These are phyloP conservation scores for Didymellaceae sp. DNA, from an alignment of 2,329 filamentous ascomycete genomes.

Conservation along the genomic window DNA sequence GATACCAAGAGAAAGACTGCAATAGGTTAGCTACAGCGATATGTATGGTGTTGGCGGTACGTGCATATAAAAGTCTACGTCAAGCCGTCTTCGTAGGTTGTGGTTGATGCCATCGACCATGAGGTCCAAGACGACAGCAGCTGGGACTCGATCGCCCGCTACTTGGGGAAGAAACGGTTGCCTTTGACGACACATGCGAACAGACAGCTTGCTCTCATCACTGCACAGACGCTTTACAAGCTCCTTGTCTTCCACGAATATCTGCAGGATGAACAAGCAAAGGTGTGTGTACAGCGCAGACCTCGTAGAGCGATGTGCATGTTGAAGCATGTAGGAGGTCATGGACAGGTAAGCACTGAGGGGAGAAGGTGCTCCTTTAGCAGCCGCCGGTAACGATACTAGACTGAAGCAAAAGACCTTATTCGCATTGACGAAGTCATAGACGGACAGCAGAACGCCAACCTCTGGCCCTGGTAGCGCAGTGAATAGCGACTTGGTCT, in stretches of 20 bases:
- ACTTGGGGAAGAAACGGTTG: conserved; percentile 83
- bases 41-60: not conserved
- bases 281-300: conserved; percentile 84
- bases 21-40: not conserved
- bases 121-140: conserved; percentile 80
- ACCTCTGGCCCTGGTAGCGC: conserved; percentile 81
- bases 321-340: conserved; percentile 90
- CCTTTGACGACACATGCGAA: conserved; percentile 88
- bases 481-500: conserved; percentile 80
- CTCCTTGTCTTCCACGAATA: conserved; percentile 83
- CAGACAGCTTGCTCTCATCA: conserved; percentile 73
- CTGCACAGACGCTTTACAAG: conserved; percentile 85
- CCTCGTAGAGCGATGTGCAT: conserved; percentile 83
- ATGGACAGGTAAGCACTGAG: conserved; percentile 85
- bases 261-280: conserved; percentile 82
- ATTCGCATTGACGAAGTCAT: conserved; percentile 93
- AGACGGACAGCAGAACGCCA: conserved; percentile 81
- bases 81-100: conserved; percentile 84
- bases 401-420: conserved; percentile 92
- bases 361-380: conserved; percentile 71
- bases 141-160: conserved; percentile 73
- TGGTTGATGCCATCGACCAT: conserved; percentile 93
- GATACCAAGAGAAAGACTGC: conserved; percentile 77
- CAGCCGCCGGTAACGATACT: conserved; percentile 67
- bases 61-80: conserved; percentile 80